Conservation (phyloP, 1,139 yeast species). For the Kodamaea derodonti region DNA sequence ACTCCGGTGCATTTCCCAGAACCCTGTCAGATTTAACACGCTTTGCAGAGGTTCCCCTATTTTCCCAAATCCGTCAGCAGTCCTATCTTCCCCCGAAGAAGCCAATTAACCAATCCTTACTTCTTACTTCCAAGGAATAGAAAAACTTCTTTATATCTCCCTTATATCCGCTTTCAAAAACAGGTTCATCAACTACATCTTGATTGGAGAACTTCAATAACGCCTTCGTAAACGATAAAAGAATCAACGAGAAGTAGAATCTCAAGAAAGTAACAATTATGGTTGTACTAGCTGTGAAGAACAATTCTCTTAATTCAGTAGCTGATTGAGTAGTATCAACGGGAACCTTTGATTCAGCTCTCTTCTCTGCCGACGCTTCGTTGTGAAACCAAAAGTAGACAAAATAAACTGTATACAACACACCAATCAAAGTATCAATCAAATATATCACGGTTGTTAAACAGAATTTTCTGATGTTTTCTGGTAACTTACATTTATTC, state of each 20-base stretch:
- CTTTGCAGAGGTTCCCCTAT: no score
- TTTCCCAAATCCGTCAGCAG: no score
- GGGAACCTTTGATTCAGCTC: conserved; percentile 2
- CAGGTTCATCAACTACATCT: not conserved
- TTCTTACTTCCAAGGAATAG: conserved; percentile 6
- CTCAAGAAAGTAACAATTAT: conserved; percentile 51
- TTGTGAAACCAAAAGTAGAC: conserved; percentile 67
- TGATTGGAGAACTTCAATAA: conserved; percentile 23
- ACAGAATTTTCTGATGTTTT: conserved; percentile 45
- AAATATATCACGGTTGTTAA: conserved; percentile 61
- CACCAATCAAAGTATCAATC: conserved; percentile 63
- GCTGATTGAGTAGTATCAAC: conserved; percentile 53
- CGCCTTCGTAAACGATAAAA: conserved; percentile 56
- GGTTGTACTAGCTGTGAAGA: conserved; percentile 58
- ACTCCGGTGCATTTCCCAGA: no score
- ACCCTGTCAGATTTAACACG: no score
- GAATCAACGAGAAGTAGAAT: conserved; percentile 61
- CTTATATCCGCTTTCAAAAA: conserved; percentile 1
- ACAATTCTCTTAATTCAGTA: conserved; percentile 65
- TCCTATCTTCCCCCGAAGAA: no score
- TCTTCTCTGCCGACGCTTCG: conserved; percentile 21
- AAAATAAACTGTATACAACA: conserved; percentile 71
- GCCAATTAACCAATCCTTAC: no score
- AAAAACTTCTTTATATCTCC: conserved; percentile 4
- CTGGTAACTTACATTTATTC: conserved; percentile 18